phyloP scores from a whole-genome alignment of 2,329 filamentous ascomycete species.

The Decorospora gaudefroyi region DNA sequence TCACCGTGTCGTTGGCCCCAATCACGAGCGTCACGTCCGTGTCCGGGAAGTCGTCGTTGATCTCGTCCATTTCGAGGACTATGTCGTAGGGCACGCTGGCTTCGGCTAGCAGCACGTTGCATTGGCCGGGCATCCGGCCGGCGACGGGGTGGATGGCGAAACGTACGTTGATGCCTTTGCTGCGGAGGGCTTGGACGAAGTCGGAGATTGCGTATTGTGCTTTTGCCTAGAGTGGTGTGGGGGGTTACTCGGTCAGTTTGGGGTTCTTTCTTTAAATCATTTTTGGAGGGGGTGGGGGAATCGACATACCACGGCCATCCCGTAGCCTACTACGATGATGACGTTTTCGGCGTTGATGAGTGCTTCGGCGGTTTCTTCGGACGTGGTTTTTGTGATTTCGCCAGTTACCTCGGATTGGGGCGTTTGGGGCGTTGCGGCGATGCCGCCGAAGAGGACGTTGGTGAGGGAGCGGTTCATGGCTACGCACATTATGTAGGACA shows the following conservation, averaged over 20 bases:
- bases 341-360: conserved; percentile 78
- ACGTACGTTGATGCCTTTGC: conserved; percentile 76
- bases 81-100: conserved; percentile 89
- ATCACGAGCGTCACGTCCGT: conserved; percentile 88
- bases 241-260: too few species aligned
- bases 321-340: conserved; percentile 89
- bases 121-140: conserved; percentile 90
- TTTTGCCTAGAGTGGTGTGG: too few species aligned
- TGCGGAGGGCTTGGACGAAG: conserved; percentile 74
- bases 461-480: conserved; percentile 91
- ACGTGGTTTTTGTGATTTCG: conserved; percentile 73
- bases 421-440: conserved; percentile 64
- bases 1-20: conserved; percentile 90
- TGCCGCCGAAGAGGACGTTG: conserved; percentile 86
- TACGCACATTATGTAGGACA: conserved; percentile 70
- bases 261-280: too few species aligned
- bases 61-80: conserved; percentile 93
- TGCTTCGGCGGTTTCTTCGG: conserved; percentile 79
- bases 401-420: conserved; percentile 82
- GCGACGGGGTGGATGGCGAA: conserved; percentile 92
- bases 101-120: conserved; percentile 87
- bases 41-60: conserved; percentile 87
- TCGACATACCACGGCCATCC: conserved; percentile 94
- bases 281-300: too few species aligned
- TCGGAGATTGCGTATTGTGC: conserved; percentile 89